Percentiles rank a stretch among this genome's conserved stretches.
These are phyloP conservation scores for Nymphaea colorata DNA, from an alignment of 164 flowering plant species.

Conservation along the genomic window DNA sequence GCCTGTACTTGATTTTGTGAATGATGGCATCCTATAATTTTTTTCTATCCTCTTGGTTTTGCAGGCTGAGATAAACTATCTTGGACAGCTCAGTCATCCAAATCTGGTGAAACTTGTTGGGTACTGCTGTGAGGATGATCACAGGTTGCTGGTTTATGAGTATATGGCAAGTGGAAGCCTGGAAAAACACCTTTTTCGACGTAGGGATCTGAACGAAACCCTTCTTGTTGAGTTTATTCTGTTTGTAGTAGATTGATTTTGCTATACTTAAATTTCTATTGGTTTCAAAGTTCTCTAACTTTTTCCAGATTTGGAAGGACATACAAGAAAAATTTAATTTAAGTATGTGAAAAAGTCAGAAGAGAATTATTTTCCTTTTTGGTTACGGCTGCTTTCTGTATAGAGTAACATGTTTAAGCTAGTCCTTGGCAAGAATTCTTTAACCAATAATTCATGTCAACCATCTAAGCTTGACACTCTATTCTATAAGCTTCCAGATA, in stretches of 20 bases:
- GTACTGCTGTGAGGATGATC: constrained; percentile 88
- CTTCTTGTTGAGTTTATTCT: neutral
- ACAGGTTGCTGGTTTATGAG: constrained; percentile 81
- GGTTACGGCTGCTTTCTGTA: too few relatives aligned
- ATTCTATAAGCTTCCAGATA: too few relatives aligned
- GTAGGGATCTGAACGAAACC: constrained; percentile 32
- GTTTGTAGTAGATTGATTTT: neutral
- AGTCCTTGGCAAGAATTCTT: too few relatives aligned
- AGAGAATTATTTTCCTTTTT: too few relatives aligned
- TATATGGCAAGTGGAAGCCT: constrained; percentile 86
- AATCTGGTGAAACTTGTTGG: constrained; percentile 93
- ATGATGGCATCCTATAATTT: too few relatives aligned
- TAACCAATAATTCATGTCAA: too few relatives aligned
- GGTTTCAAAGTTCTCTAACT: neutral
- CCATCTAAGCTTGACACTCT: too few relatives aligned
- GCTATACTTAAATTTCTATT: too few relatives aligned
- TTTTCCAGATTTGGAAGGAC: neutral
- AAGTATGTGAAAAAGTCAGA: too few relatives aligned
- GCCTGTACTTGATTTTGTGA: too few relatives aligned
- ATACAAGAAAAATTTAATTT: too few relatives aligned
- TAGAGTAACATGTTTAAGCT: too few relatives aligned
- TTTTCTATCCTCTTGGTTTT: constrained; percentile 4
- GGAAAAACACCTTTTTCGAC: constrained; percentile 75
- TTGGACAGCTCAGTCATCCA: constrained; percentile 80
- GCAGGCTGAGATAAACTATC: constrained; percentile 88